Evolutionary conservation across 2,329 filamentous ascomycete genomes (phyloP), one percentile per base, ranked within the genome.

Genomic region (Sclerotinia borealis): DNA sequence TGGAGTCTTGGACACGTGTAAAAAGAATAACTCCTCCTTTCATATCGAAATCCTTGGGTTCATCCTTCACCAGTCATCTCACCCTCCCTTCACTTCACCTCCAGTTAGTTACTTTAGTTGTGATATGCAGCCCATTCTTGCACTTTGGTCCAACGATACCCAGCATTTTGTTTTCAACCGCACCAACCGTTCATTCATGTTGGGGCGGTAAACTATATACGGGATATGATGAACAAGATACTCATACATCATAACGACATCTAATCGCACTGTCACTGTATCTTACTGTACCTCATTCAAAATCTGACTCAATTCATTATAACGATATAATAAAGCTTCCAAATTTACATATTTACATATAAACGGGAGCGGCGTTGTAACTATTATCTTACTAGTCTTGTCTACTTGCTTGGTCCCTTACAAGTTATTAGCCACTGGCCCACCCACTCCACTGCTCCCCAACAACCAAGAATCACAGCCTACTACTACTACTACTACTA

Each of bases 1-100:
- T 48, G 43, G 43, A 45, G 43, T 17, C 19, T 45, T 45, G 45
- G 17, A 50, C 56, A 59, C 56, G 56, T 59, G 25, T 59, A 50
- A 25, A 50, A n/a, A 29, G 13, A 39, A 22, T 37, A 3, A 22
- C 37, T 41, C 37, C 54, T 43, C 54, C 29, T 43, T 58, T 58
- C 8, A 13, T 17, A 3, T 3, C 22, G 10, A 22, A 22, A 22
- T 41, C 37, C 36, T 25, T 45, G 37, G n/a, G 29, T 34, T 17
- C 29, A 45, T 45, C 27, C 36, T 29, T 19, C 25, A 25, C 51
- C n/a, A 22, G 25, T 29, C 17, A 31, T 43, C 25, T n/a, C 51
- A 9, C 19, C 8, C 15, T n/a, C 7, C 25, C 25, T 15, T 22
- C 51, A 19, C 36, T 29, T n/a, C 22, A 9, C 31, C 11, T n/a